phyloP scores from a whole-genome alignment of 257 asterid species.

The Paulownia fortunei region DNA sequence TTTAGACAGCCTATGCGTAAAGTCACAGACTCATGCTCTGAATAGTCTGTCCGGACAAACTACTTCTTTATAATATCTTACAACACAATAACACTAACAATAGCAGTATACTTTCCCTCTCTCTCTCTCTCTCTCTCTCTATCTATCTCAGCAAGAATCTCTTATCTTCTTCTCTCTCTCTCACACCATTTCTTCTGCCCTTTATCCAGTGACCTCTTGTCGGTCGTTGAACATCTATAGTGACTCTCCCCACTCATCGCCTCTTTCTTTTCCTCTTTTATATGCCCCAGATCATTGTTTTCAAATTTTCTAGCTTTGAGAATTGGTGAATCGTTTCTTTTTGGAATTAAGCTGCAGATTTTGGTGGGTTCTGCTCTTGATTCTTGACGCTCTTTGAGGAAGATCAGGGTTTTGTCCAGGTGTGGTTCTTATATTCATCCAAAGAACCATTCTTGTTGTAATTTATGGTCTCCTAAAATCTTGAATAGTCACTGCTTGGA shows the following conservation, averaged over 20 bases:
- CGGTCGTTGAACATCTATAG: slow-evolving; percentile 26
- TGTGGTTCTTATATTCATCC: slow-evolving; percentile 12
- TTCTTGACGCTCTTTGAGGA: slow-evolving; percentile 30
- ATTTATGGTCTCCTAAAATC: slow-evolving; percentile 6
- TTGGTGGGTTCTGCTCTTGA: slow-evolving; percentile 39
- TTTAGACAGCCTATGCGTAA: neutral
- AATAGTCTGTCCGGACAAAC: neutral
- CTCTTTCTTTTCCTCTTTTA: neutral
- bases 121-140: slow-evolving; percentile 3
- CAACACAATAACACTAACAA: neutral
- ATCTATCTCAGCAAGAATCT: slow-evolving; percentile 32
- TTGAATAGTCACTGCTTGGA: slow-evolving; percentile 6
- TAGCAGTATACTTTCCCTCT: neutral
- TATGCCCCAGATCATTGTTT: neutral
- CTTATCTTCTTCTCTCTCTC: slow-evolving; percentile 46
- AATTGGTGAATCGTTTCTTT: slow-evolving; percentile 5
- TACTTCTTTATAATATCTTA: neutral
- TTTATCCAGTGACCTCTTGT: slow-evolving; percentile 42
- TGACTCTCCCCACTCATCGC: neutral
- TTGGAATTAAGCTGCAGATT: slow-evolving; percentile 28
- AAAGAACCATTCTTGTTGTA: neutral
- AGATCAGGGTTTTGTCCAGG: slow-evolving; percentile 45
- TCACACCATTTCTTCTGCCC: slow-evolving; percentile 37
- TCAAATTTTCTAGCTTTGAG: neutral
- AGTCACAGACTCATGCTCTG: slow-evolving; percentile 22